Conservation (phyloP, 139 green algal genomes). For the Chlamydomonas incerta region DNA sequence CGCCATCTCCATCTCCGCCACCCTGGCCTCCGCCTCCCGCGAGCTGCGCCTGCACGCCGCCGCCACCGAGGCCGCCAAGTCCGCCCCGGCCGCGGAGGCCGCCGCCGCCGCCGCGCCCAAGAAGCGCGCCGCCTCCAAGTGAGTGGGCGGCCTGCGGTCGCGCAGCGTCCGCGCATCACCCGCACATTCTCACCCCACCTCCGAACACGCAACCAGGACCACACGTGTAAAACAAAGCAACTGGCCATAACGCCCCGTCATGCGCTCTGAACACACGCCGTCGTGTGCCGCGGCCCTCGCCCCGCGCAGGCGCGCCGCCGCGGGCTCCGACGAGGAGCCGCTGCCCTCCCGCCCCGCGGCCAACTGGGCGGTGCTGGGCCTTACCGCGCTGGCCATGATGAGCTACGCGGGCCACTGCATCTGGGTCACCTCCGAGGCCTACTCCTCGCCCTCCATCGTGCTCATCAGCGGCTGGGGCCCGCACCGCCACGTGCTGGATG, state of each 20-base stretch:
- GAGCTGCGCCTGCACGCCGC: constrained; percentile 9
- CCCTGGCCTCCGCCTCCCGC: constrained; percentile 9
- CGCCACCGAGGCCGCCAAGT: not conserved
- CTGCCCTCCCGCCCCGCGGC: not conserved
- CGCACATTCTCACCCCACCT: too few relatives aligned
- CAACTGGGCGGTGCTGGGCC: constrained; percentile 4
- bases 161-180: too few relatives aligned
- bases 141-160: not conserved
- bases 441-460: constrained; percentile 59
- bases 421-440: constrained; percentile 59
- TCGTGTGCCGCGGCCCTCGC: not conserved
- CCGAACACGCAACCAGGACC: too few relatives aligned
- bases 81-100: not conserved
- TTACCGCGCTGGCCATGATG: constrained; percentile 43
- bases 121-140: constrained; percentile 11
- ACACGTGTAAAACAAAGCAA: too few relatives aligned
- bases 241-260: too few relatives aligned
- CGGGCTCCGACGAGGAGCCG: not conserved
- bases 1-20: constrained; percentile 47
- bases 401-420: constrained; percentile 42
- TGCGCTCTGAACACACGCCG: not conserved
- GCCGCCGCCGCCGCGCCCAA: not conserved
- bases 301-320: constrained; percentile 2
- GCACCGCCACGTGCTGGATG: constrained; percentile 80
- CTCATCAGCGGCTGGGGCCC: constrained; percentile 50